Evolutionary conservation across 129 eudicot genomes (phyloP).

Genomic region (Helianthus annuus): HanXRQr2.0-SUNRISE NC_035444.2:39260869-39261368

Average conservation of each 20-base stretch:
- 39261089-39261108: constrained; percentile 71
- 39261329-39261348: constrained; percentile 88
- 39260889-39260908: constrained; percentile 69
- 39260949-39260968: constrained; percentile 80
- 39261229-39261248: constrained; percentile 58
- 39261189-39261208: constrained; percentile 88
- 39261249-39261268: constrained; percentile 71
- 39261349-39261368: constrained; percentile 71
- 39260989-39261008: constrained; percentile 74
- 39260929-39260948: constrained; percentile 88
- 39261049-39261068: constrained; percentile 74
- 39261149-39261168: constrained; percentile 59
- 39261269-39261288: constrained; percentile 58
- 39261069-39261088: constrained; percentile 65
- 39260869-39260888: constrained; percentile 66
- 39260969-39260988: constrained; percentile 79
- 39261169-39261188: constrained; percentile 79
- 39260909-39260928: constrained; percentile 78
- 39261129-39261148: constrained; percentile 59
- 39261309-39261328: constrained; percentile 79
- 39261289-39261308: constrained; percentile 65
- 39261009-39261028: constrained; percentile 83
- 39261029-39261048: constrained; percentile 60
- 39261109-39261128: constrained; percentile 57
- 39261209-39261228: constrained; percentile 69